Evolutionary conservation across 305 asterid species (phyloP), one percentile per base, ranked within the genome.

Genomic region (Solanum aculeatissimum): DNA sequence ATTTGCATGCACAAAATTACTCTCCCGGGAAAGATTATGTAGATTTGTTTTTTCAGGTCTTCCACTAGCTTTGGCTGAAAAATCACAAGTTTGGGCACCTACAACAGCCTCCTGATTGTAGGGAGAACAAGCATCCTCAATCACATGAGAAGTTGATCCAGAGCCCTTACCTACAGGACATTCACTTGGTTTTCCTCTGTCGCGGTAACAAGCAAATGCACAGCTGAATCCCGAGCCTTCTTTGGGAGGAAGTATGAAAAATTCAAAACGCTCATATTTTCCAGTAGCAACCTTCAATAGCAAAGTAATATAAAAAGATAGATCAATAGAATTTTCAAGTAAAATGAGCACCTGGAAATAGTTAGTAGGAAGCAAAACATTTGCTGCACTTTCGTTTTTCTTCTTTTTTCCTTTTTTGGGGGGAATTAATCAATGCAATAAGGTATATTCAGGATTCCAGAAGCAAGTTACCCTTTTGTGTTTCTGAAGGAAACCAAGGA

Each of bases 1-100:
- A 90, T 94, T 91, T 86, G 92, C 89, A 45, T 85, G 81, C 47
- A 89, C 94, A 87, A 65, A 89, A 88, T 92, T 94, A 88, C 90
- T 90, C 86, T 77, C 85, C 71, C 81, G 21, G 23, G 87, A 55
- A 68, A 85, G 72, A 85, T 35, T 83, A 40, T 54, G 63, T 80
- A 55, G 87, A 84, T 71, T 84, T 72, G 86, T 83, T 47, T 84
- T 85, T 81, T 85, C 87, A 74, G 85, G 81, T 83, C 84, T 74
- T 81, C 83, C 81, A 51, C 86, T 82, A 82, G 29, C 82, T 84
- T 84, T 88, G 83, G 80, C 81, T 86, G 88, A 86, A 86, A 72
- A 63, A 85, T 86, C 83, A 62, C 65, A 80, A 86, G 89, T 77
- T 78, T 79, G 85, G 89, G 80, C 88, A 13, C 86, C 88, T 87